Evolutionary conservation across 2,329 filamentous ascomycete species (phyloP), one percentile per base, ranked within the genome.

Genomic region (Fusarium aywerte): DNA sequence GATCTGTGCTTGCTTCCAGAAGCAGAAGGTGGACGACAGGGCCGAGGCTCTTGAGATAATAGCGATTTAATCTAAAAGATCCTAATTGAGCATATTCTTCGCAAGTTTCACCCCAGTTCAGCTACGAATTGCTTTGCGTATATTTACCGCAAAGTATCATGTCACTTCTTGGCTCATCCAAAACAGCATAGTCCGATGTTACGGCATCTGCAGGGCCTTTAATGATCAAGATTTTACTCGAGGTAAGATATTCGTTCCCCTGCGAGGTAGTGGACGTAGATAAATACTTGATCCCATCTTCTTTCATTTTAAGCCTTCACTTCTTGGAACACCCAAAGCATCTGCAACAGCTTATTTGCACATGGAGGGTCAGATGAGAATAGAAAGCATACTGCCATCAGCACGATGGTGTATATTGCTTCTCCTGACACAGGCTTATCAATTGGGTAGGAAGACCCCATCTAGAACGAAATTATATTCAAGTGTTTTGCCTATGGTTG

Each of bases 1-100:
- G 39, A 49, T 57, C 43, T 54, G 45, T 62, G 38, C 44, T 51
- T 40, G 43, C 53, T 68, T 68, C 65, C 65, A 58, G 65, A 68
- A 68, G 65, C 61, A 68, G 65, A 68, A 68, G 65, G 65, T 68
- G 65, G 42, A 54, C 36, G 39, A 31, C 61, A 51, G 32, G 51
- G 32, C 39, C 25, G 29, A 23, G 47, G 40, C 40, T 32, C 38
- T 58, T 43, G 51, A 47, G 56, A 42, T 39, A 38, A 40, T 50
- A 42, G 44, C 29, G 48, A 53, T 21, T 56, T 56, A 42, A 60
- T 56, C 40, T 42, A 39, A 55, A 40, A 45, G n/a, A 52, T 43
- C 45, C 38, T 35, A 18, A 43, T 36, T 49, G 40, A 61, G 40
- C 33, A 57, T 42, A 18, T 35, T 21, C n/a, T 63, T 63, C 51